A percentile compares a stretch with the other conserved stretches of the same genome.
These are phyloP conservation scores for Prunus salicina DNA, from an alignment of 306 rosid genomes.

Conservation along the genomic window DNA sequence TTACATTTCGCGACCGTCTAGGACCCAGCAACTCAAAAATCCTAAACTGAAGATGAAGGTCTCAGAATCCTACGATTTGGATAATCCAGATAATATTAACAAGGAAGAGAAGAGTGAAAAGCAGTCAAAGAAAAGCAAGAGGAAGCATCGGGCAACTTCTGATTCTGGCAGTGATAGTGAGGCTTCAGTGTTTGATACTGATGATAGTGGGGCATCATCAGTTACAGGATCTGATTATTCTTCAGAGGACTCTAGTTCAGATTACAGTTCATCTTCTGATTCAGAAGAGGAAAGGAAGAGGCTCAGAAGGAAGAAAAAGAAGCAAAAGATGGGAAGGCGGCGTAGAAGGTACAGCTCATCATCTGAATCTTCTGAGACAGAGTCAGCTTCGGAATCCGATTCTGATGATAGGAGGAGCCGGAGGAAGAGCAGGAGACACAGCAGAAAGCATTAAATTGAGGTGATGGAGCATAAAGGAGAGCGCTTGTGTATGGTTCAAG, in stretches of 20 bases:
- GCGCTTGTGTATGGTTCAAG: neutral
- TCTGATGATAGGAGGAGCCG: constrained; percentile 60
- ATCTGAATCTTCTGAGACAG: constrained; percentile 69
- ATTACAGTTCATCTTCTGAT: constrained; percentile 73
- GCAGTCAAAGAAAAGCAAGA: constrained; percentile 60
- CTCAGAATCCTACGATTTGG: constrained; percentile 53
- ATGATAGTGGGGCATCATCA: constrained; percentile 66
- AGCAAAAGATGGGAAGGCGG: constrained; percentile 60
- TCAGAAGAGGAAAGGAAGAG: constrained; percentile 70
- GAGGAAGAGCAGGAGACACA: constrained; percentile 65
- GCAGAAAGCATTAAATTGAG: constrained; percentile 42
- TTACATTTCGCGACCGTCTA: constrained; percentile 87
- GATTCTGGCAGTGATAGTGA: constrained; percentile 72
- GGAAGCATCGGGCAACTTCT: constrained; percentile 59
- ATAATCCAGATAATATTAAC: constrained; percentile 27
- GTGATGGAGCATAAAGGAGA: constrained; percentile 13
- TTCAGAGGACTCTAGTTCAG: constrained; percentile 68
- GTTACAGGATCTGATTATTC: constrained; percentile 71
- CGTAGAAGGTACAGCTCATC: constrained; percentile 68
- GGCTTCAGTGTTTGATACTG: constrained; percentile 93
- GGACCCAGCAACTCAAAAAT: constrained; percentile 91
- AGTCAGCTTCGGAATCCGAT: constrained; percentile 73
- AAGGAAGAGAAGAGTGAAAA: constrained; percentile 46
- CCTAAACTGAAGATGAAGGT: constrained; percentile 77
- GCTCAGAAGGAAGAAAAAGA: constrained; percentile 62